A percentile compares a stretch with the other conserved stretches of the same genome.
Evolutionary conservation across 129 eudicot genomes (phyloP).

Genomic region (Chrysanthemum makinoi): DNA sequence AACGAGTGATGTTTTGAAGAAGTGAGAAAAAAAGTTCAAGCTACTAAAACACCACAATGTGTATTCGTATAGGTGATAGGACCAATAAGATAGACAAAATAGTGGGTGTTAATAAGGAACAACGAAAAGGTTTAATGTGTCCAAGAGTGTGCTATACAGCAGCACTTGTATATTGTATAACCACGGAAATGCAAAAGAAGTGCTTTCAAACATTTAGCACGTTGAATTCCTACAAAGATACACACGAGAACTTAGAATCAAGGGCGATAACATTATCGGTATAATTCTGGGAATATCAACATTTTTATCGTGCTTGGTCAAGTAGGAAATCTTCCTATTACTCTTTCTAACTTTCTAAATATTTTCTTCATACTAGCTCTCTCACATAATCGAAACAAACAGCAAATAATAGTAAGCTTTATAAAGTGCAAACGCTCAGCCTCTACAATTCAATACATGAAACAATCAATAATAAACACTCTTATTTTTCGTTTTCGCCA

Average conservation of each 20-base stretch:
- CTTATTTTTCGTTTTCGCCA: neutral
- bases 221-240: too few relatives aligned
- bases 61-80: neutral
- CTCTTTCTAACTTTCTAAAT: too few relatives aligned
- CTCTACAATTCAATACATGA: too few relatives aligned
- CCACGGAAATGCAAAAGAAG: constrained; percentile 1
- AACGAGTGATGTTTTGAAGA: neutral
- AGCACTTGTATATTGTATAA: neutral
- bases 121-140: neutral
- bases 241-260: too few relatives aligned
- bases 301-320: too few relatives aligned
- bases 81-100: constrained; percentile 10
- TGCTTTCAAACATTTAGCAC: too few relatives aligned
- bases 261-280: too few relatives aligned
- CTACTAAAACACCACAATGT: neutral
- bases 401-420: neutral
- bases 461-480: too few relatives aligned
- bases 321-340: too few relatives aligned
- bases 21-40: neutral
- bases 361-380: neutral
- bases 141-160: neutral
- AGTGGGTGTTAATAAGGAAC: neutral
- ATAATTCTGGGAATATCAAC: too few relatives aligned
- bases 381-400: neutral
- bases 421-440: too few relatives aligned